Evolutionary conservation across 2,329 filamentous ascomycete genomes (phyloP).

Genomic region (Colletotrichum australisinense): DNA sequence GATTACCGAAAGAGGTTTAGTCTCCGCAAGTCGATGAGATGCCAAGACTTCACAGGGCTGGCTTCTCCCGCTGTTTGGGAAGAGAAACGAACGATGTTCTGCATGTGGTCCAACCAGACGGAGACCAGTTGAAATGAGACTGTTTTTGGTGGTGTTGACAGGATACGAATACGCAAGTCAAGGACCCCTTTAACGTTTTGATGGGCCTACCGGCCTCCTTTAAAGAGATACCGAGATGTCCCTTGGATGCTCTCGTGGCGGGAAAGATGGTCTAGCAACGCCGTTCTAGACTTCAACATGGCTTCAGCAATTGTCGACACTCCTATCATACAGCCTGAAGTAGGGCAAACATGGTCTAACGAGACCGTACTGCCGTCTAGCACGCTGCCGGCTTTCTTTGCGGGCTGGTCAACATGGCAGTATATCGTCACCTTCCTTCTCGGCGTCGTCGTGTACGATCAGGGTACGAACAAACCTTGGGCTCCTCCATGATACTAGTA

Average conservation of each 20-base stretch:
- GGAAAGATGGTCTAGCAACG: too few species aligned
- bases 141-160: neutral
- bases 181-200: neutral
- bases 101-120: neutral
- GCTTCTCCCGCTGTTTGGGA: neutral
- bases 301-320: neutral
- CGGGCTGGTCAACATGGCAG: conserved; percentile 43
- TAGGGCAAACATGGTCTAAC: conserved; percentile 16
- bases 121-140: neutral
- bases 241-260: neutral
- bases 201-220: neutral
- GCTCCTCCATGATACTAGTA: too few species aligned
- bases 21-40: conserved; percentile 38
- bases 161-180: neutral
- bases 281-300: neutral
- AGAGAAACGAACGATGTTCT: neutral
- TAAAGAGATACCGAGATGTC: neutral
- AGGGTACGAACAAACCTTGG: conserved; percentile 35
- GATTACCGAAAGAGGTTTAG: conserved; percentile 43
- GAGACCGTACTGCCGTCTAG: neutral
- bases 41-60: conserved; percentile 13
- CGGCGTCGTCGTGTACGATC: conserved; percentile 52
- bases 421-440: conserved; percentile 46
- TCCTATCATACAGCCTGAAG: neutral
- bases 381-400: neutral